Percentiles rank a stretch among this genome's conserved stretches.
Evolutionary conservation across 805 yeast species (phyloP).

Genomic region (Zygotorulaspora chibaensis): DNA sequence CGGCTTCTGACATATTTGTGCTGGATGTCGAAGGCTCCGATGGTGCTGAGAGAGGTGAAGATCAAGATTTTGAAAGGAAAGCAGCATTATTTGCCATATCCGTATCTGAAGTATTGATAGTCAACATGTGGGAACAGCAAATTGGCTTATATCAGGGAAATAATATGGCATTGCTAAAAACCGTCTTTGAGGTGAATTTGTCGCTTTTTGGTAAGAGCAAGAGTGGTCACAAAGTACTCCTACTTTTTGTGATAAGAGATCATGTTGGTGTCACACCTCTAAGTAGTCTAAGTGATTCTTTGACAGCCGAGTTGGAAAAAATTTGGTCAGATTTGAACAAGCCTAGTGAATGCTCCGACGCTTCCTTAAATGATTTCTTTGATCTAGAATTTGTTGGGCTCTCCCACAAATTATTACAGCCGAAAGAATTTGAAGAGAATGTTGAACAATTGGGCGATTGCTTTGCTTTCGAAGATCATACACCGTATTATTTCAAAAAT

Average conservation of each 20-base stretch:
- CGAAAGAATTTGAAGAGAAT: constrained; percentile 61
- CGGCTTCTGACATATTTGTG: constrained; percentile 53
- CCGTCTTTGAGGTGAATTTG: constrained; percentile 93
- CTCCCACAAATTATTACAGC: constrained; percentile 80
- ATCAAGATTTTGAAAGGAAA: constrained; percentile 95
- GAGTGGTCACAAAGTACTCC: constrained; percentile 54
- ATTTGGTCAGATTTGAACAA: constrained; percentile 78
- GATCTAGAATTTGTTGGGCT: constrained; percentile 78
- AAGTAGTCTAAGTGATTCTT: constrained; percentile 60
- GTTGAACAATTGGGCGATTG: constrained; percentile 61
- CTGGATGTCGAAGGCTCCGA: constrained; percentile 99
- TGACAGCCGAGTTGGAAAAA: constrained; percentile 63
- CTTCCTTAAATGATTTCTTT: constrained; percentile 68
- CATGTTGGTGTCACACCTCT: constrained; percentile 85
- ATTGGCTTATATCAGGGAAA: constrained; percentile 97
- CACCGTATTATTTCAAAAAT: constrained; percentile 48
- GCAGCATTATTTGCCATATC: constrained; percentile 93
- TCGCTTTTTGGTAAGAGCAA: constrained; percentile 69
- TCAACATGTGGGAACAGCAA: constrained; percentile 96
- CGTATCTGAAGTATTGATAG: constrained; percentile 83
- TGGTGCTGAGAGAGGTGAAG: constrained; percentile 97
- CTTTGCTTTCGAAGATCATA: constrained; percentile 38
- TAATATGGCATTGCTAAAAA: constrained; percentile 89
- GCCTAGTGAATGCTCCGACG: constrained; percentile 57
- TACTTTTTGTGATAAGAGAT: constrained; percentile 88